phyloP scores from a whole-genome alignment of 2,329 filamentous ascomycete genomes.

The Penicillium hesseltinei region DNA sequence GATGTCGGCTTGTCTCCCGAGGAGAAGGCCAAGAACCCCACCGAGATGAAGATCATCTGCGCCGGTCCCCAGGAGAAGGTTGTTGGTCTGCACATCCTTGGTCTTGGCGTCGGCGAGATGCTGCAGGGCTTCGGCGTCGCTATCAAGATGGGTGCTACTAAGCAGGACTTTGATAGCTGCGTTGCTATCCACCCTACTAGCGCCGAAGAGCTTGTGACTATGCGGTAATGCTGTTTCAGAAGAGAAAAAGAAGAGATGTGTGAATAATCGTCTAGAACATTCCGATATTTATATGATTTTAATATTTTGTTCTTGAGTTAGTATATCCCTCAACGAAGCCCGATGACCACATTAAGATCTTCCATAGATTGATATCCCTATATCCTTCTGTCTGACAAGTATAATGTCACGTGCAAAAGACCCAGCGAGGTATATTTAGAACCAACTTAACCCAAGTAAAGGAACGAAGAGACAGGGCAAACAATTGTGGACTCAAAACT shows the following conservation, averaged over 20 bases:
- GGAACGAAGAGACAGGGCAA: background rate
- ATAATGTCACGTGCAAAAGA: background rate
- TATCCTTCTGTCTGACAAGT: background rate
- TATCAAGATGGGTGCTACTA: conserved; percentile 76
- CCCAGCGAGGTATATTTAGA: background rate
- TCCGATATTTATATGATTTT: background rate
- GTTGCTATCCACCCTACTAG: conserved; percentile 76
- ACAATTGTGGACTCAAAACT: no score
- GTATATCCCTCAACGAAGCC: no score
- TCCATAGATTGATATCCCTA: background rate
- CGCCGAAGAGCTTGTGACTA: conserved; percentile 67
- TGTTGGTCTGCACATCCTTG: conserved; percentile 51
- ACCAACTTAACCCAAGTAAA: background rate
- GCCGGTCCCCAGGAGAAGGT: conserved; percentile 51
- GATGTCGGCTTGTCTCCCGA: conserved; percentile 44
- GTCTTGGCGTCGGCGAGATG: conserved; percentile 59
- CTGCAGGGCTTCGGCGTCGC: conserved; percentile 74
- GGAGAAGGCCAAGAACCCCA: conserved; percentile 51
- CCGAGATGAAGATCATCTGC: conserved; percentile 52
- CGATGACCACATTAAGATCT: background rate
- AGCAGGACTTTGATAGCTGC: conserved; percentile 72
- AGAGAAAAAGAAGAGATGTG: conserved; percentile 1
- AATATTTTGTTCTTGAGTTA: background rate
- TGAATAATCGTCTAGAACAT: conserved; percentile 3
- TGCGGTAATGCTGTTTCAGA: conserved; percentile 35